Percentiles rank a stretch among this genome's conserved stretches.
Evolutionary conservation across 257 asterid genomes (phyloP).

Genomic region (Thymus quinquecostatus): DNA sequence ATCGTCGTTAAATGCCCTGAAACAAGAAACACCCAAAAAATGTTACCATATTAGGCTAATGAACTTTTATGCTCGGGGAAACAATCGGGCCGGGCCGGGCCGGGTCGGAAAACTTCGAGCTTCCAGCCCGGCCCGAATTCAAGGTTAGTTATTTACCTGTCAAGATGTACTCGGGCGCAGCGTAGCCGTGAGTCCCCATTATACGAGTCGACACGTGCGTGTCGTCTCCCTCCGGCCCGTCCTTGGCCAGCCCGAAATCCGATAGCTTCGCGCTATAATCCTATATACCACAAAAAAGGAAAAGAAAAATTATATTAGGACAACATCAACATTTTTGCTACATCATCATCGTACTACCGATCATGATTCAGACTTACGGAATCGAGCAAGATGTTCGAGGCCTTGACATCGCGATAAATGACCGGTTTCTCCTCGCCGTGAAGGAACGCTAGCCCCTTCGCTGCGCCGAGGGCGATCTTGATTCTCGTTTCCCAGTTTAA

Average conservation of each 20-base stretch:
- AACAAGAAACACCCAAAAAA: not conserved
- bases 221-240: constrained; percentile 81
- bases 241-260: constrained; percentile 87
- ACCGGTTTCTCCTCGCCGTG: constrained; percentile 79
- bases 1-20: constrained; percentile 73
- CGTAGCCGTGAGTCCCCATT: constrained; percentile 92
- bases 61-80: not conserved
- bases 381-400: constrained; percentile 68
- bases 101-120: not conserved
- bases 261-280: constrained; percentile 68
- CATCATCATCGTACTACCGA: too few species aligned
- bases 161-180: constrained; percentile 91
- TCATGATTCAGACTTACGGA: constrained; percentile 23
- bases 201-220: constrained; percentile 74
- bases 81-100: not conserved
- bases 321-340: not conserved
- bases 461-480: constrained; percentile 72
- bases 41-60: not conserved
- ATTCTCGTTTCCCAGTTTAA: constrained; percentile 77
- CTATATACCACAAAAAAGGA: constrained; percentile 19
- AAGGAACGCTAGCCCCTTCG: constrained; percentile 82
- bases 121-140: not conserved
- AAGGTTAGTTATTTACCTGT: constrained; percentile 47
- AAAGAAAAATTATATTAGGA: not conserved
- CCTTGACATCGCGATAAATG: constrained; percentile 79